Conservation (phyloP, 805 yeast genomes). For the Metschnikowia rubicola region DNA sequence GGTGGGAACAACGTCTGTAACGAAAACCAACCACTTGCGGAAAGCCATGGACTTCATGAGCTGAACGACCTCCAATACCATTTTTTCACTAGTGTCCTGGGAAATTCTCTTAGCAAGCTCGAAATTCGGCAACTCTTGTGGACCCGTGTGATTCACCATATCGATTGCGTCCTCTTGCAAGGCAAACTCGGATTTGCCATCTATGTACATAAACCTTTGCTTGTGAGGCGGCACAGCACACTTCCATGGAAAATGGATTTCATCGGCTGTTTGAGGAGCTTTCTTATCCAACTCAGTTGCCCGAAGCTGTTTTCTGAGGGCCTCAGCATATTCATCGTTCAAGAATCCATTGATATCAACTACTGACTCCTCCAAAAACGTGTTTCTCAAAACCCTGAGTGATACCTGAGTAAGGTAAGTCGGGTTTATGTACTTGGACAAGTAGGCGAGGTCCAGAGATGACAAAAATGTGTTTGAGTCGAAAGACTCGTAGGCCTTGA, state of each 20-base stretch:
- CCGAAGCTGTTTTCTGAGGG: constrained; percentile 48
- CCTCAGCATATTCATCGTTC: constrained; percentile 48
- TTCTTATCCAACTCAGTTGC: constrained; percentile 56
- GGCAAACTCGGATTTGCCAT: constrained; percentile 48
- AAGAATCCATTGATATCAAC: constrained; percentile 65
- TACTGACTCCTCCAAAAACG: constrained; percentile 66
- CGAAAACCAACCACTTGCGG: constrained; percentile 59
- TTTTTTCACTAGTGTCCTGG: constrained; percentile 28
- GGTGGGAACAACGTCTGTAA: constrained; percentile 61
- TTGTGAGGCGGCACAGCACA: constrained; percentile 93
- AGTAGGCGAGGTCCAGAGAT: constrained; percentile 45
- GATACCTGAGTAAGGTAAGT: constrained; percentile 38
- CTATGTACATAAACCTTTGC: constrained; percentile 79
- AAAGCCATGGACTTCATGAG: constrained; percentile 62
- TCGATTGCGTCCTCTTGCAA: constrained; percentile 33
- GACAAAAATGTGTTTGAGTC: constrained; percentile 6
- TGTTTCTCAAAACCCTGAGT: constrained; percentile 37
- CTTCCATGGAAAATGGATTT: constrained; percentile 76
- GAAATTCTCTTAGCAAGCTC: constrained; percentile 24
- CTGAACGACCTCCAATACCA: constrained; percentile 50
- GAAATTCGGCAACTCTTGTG: constrained; percentile 59
- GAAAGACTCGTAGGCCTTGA: constrained; percentile 26
- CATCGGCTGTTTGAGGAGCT: constrained; percentile 54
- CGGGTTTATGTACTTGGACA: constrained; percentile 55
- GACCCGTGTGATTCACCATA: constrained; percentile 30